phyloP scores from a whole-genome alignment of 2,329 filamentous ascomycete genomes.

The Alternaria sp. region DNA sequence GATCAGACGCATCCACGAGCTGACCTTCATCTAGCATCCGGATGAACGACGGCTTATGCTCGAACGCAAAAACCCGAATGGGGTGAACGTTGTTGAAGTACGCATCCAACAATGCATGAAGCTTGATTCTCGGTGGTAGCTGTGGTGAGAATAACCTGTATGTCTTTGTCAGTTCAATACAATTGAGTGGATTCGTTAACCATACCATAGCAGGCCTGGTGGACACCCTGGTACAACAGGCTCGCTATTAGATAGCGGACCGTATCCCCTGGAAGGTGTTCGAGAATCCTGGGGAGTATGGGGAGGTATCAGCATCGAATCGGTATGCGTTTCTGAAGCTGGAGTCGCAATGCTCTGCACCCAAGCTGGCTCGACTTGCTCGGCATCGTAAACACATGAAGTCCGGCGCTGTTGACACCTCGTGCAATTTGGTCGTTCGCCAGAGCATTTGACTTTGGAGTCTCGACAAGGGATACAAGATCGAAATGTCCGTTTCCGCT shows the following conservation, averaged over 20 bases:
- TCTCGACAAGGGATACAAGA: constrained; percentile 43
- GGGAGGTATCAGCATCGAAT: constrained; percentile 19
- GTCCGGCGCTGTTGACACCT: constrained; percentile 38
- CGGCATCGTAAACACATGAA: constrained; percentile 39
- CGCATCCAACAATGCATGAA: constrained; percentile 39
- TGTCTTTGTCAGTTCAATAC: neutral
- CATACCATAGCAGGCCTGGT: constrained; percentile 34
- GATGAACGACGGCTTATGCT: constrained; percentile 45
- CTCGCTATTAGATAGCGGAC: constrained; percentile 10
- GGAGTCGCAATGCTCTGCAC: constrained; percentile 38
- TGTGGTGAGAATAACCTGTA: constrained; percentile 35
- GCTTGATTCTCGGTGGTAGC: constrained; percentile 31
- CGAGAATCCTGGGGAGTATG: constrained; percentile 27
- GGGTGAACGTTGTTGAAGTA: constrained; percentile 46
- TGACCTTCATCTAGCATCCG: constrained; percentile 45
- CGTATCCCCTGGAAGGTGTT: constrained; percentile 8
- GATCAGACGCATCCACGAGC: constrained; percentile 37
- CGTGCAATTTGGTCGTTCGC: constrained; percentile 41
- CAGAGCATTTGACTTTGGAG: constrained; percentile 44
- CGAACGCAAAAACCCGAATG: constrained; percentile 39
- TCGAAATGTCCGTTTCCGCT: constrained; percentile 43
- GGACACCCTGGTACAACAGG: constrained; percentile 30
- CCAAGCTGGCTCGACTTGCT: constrained; percentile 43
- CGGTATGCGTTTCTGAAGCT: constrained; percentile 15
- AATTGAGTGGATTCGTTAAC: neutral